Conservation (phyloP, 257 asterid species). For the Nicotiana benthamiana region DNA sequence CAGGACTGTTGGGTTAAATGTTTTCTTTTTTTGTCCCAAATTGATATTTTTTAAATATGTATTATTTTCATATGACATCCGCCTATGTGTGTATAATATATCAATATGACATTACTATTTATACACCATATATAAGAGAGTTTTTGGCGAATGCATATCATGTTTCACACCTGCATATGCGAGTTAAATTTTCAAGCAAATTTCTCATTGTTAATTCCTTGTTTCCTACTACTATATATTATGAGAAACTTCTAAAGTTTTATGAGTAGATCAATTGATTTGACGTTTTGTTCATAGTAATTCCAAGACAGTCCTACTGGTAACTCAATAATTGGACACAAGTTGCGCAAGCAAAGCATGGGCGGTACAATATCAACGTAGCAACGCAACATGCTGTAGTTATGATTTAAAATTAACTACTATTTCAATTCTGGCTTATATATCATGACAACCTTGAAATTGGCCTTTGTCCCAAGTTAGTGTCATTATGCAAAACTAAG, state of each 20-base stretch:
- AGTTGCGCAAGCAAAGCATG: constrained; percentile 4
- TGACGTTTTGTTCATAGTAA: background rate
- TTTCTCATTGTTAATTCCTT: background rate
- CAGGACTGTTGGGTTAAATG: background rate
- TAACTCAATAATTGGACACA: background rate
- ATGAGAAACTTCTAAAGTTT: background rate
- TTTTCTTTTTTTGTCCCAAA: background rate
- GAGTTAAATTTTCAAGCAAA: background rate
- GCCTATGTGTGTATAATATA: too few relatives aligned
- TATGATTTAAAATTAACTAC: background rate
- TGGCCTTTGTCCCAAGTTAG: background rate
- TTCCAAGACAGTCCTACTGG: background rate
- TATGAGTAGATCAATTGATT: background rate
- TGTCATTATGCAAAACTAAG: background rate
- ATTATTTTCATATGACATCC: background rate
- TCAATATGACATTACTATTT: too few relatives aligned
- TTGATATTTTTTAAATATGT: background rate
- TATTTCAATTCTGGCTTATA: constrained; percentile 5
- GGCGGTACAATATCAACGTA: background rate
- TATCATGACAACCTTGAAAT: constrained; percentile 4
- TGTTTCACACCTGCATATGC: too few relatives aligned
- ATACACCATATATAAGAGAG: too few relatives aligned
- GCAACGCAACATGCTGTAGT: background rate
- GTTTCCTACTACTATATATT: background rate
- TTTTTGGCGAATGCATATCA: too few relatives aligned